Conservation (phyloP, 176 grass and related monocot species). For the Leersia perrieri region DNA sequence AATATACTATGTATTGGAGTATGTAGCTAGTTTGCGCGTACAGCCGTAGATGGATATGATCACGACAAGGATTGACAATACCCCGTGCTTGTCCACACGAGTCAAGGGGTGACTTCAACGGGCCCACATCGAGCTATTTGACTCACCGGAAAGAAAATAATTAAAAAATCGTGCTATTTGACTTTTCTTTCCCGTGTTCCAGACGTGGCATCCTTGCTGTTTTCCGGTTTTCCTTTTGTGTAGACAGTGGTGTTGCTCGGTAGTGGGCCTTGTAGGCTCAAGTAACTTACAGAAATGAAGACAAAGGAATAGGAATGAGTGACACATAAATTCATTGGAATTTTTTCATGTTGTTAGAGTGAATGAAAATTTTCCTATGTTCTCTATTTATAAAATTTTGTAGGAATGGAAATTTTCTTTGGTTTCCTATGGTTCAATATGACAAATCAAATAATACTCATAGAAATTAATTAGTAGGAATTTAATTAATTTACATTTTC, state of each 20-base stretch:
- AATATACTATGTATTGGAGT: neutral
- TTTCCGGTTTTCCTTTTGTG: neutral
- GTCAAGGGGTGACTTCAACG: neutral
- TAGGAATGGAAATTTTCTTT: too few species aligned
- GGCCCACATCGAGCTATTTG: neutral
- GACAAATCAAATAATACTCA: too few species aligned
- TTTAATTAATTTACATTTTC: too few species aligned
- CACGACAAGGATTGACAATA: neutral
- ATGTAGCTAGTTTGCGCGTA: neutral
- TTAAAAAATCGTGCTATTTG: neutral
- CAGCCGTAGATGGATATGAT: neutral
- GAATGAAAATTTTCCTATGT: too few species aligned
- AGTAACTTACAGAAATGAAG: too few species aligned
- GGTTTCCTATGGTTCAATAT: too few species aligned
- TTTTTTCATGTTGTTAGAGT: too few species aligned
- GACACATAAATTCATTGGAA: too few species aligned
- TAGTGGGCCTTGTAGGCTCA: neutral
- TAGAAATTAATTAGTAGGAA: too few species aligned
- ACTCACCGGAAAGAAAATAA: neutral
- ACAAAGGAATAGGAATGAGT: too few species aligned
- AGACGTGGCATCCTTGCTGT: neutral
- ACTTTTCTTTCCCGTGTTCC: neutral
- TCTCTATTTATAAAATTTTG: too few species aligned
- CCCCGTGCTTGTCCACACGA: neutral
- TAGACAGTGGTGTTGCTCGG: neutral